phyloP scores from a whole-genome alignment of 345 rosid genomes.

The Garcia nutans region DNA sequence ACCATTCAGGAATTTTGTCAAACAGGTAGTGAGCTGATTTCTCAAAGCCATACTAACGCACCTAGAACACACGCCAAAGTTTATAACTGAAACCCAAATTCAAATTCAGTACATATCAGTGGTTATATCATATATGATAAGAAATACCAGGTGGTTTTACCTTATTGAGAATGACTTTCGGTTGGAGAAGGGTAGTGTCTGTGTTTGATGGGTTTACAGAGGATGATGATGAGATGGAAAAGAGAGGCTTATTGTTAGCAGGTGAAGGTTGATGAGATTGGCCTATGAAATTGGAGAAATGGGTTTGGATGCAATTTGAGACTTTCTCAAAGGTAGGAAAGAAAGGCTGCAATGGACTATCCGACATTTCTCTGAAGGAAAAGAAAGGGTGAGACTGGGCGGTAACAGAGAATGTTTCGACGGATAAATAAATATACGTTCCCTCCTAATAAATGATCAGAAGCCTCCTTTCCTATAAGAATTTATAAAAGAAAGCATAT shows the following conservation, averaged over 20 bases:
- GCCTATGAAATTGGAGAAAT: conserved; percentile 46
- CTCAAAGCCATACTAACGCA: not conserved
- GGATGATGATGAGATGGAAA: conserved; percentile 36
- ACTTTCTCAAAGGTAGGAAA: conserved; percentile 43
- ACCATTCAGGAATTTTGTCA: conserved; percentile 45
- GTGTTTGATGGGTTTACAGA: conserved; percentile 17
- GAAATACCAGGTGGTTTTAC: conserved; percentile 22
- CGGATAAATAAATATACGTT: too few species aligned
- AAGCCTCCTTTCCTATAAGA: too few species aligned
- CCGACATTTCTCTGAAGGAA: conserved; percentile 36
- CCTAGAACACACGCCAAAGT: not conserved
- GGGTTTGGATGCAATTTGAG: conserved; percentile 53
- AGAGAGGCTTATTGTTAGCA: conserved; percentile 26
- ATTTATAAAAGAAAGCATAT: too few species aligned
- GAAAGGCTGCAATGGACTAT: conserved; percentile 53
- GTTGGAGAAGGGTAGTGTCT: conserved; percentile 21
- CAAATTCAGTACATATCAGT: not conserved
- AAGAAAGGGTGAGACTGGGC: not conserved
- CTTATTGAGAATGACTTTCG: conserved; percentile 34
- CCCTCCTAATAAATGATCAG: too few species aligned
- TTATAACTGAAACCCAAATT: not conserved
- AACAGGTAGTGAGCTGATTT: conserved; percentile 36
- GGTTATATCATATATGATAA: not conserved
- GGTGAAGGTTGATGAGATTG: conserved; percentile 20
- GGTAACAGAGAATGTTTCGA: not conserved